phyloP scores from a whole-genome alignment of 164 flowering plant genomes.

The Magnolia kwangsiensis region DNA sequence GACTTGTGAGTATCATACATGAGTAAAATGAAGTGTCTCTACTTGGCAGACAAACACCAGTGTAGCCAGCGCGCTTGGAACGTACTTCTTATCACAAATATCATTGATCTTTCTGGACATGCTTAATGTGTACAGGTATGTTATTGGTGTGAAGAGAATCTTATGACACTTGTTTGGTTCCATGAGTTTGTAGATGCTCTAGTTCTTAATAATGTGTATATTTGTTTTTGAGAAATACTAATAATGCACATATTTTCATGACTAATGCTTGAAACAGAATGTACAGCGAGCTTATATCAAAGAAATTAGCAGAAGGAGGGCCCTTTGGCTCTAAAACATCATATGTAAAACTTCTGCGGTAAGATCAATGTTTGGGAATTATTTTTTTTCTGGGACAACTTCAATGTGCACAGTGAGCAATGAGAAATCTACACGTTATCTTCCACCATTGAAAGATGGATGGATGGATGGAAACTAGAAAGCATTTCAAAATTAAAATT shows the following conservation, averaged over 20 bases:
- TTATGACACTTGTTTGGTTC: not conserved
- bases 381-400: not conserved
- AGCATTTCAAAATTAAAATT: too few relatives aligned
- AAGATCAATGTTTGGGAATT: conserved; percentile 11
- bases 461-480: too few relatives aligned
- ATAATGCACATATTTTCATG: too few relatives aligned
- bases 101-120: conserved; percentile 89
- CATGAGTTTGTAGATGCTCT: not conserved
- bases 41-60: conserved; percentile 91
- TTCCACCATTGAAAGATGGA: too few relatives aligned
- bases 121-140: conserved; percentile 95
- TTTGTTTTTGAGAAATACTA: not conserved
- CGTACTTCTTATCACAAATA: conserved; percentile 80
- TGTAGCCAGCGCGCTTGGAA: conserved; percentile 89
- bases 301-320: conserved; percentile 87
- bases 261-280: conserved; percentile 50
- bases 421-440: too few relatives aligned
- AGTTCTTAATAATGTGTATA: not conserved
- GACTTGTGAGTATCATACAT: not conserved
- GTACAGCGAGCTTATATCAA: conserved; percentile 98
- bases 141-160: not conserved
- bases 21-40: not conserved
- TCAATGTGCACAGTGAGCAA: too few relatives aligned
- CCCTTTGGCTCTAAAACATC: conserved; percentile 86
- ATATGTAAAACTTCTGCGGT: conserved; percentile 88